A percentile compares a stretch with the other conserved stretches of the same genome.
These are phyloP conservation scores for Ophiostoma himal-ulmi DNA, from an alignment of 2,329 filamentous ascomycete species.

Conservation along the genomic window DNA sequence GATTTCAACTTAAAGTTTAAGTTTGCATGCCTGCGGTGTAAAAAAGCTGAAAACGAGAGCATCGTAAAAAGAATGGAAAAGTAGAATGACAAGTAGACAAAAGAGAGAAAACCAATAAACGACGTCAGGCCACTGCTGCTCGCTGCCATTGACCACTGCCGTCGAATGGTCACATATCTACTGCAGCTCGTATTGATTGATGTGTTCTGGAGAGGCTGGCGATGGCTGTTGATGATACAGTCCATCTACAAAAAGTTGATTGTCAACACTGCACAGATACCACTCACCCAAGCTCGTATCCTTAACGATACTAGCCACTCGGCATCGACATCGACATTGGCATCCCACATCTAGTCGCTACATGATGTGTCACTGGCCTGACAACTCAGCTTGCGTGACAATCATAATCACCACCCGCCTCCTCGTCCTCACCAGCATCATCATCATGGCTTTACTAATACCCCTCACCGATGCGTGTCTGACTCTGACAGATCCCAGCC, in stretches of 20 bases:
- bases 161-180: neutral
- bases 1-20: neutral
- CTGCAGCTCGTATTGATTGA: constrained; percentile 8
- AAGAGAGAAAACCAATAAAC: neutral
- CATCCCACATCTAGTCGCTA: neutral
- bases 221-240: neutral
- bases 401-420: neutral
- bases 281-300: neutral
- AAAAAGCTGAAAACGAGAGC: too few relatives aligned
- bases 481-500: constrained; percentile 4
- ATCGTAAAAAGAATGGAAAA: too few relatives aligned
- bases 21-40: constrained; percentile 4
- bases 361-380: neutral
- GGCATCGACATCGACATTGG: neutral
- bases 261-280: neutral
- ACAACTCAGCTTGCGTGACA: neutral
- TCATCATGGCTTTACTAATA: neutral
- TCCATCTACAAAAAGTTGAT: neutral
- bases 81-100: neutral
- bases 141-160: neutral
- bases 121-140: neutral
- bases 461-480: neutral
- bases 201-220: neutral
- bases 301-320: neutral
- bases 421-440: neutral